Evolutionary conservation across 2,329 filamentous ascomycete genomes (phyloP), one percentile per base, ranked within the genome.

Genomic region (Mycosphaerella sp.): DNA sequence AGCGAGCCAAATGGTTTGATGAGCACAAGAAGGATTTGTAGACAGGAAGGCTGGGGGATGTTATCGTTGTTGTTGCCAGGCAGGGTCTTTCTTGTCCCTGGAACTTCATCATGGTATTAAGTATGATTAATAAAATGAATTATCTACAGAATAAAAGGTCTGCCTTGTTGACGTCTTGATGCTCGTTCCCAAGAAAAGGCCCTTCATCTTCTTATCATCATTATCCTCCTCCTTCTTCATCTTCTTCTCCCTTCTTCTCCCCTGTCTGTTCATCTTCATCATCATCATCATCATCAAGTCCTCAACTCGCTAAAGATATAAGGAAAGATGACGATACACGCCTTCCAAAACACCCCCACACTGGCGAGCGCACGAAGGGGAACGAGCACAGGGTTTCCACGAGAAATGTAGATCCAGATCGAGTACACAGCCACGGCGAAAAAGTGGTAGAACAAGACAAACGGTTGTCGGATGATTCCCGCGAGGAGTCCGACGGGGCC

Each of bases 341-440:
- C 71, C 65, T 81, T 81, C 72, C 76, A 77, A 14, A 82, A 64
- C 60, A 81, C 69, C 70, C 64, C 45, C 76, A 75, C 1, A 77
- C 69, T 71, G n/a, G 60, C 58, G 3, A 72, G 42, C 12, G 64
- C 47, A 39, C 70, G 66, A 38, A 74, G 65, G 3, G 75, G 75
- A 40, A 70, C 59, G 31, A 66, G 59, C 53, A 72, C 64, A 1
- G 69, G 51, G 63, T 58, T 78, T 69, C 66, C 78, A 67, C 67
- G 78, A 1, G 62, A 76, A 59, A 84, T 72, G 42, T 74, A 67
- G n/a, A 84, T 72, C 86, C 87, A 95, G 61, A 97, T 89, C 26
- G 86, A 84, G 61, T 95, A 80, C 62, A 97, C 83, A 2, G 93
- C 93, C 32, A 98, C 93, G 29, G 84, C 82, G 74, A 96, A 98